Evolutionary conservation across 2,329 filamentous ascomycete genomes (phyloP).

Genomic region (Seiridium cupressi): DNA sequence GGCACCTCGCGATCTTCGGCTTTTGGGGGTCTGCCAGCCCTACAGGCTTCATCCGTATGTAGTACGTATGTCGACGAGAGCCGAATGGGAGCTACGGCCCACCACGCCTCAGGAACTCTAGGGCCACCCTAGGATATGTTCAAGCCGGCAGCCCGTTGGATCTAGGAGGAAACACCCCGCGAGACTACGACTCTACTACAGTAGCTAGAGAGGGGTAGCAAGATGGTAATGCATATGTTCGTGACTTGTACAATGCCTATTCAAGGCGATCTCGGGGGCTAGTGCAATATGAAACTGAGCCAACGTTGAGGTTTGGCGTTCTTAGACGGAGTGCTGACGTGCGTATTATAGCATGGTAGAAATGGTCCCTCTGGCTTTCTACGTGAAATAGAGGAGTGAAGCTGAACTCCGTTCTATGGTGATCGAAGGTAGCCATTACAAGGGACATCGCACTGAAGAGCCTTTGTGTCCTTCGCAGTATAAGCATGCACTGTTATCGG

Average conservation of each 20-base stretch:
- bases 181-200: not conserved
- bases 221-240: not conserved
- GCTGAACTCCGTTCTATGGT: not conserved
- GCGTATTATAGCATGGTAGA: not conserved
- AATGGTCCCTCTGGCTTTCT: too few species aligned
- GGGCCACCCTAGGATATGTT: not conserved
- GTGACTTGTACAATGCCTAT: not conserved
- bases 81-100: too few species aligned
- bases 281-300: not conserved
- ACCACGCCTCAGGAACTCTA: too few species aligned
- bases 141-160: not conserved
- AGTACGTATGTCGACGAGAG: too few species aligned
- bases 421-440: not conserved
- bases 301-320: not conserved
- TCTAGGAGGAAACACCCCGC: not conserved
- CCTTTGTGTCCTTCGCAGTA: too few species aligned
- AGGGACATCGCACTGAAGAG: not conserved
- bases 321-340: slow-evolving; percentile 2
- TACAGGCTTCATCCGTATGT: not conserved
- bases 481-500: not conserved
- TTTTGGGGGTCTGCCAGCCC: not conserved
- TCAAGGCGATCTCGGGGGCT: not conserved
- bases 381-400: too few species aligned
- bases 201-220: not conserved
- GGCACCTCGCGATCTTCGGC: not conserved